A percentile compares a stretch with the other conserved stretches of the same genome.
Evolutionary conservation across 805 yeast species (phyloP).

Genomic region (Komagataella phaffii): DNA sequence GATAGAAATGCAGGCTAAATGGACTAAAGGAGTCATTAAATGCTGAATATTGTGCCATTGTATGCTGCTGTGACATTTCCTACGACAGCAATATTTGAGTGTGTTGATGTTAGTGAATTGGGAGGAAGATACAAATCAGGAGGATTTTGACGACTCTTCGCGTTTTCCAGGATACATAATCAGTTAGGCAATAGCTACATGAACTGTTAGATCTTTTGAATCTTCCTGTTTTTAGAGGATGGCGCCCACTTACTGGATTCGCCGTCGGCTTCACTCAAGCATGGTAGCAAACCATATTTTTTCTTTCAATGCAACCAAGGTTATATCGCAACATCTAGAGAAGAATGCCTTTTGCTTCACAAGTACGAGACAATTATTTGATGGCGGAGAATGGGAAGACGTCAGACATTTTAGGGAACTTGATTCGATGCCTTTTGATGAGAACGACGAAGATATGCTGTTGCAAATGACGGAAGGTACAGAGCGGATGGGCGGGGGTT

Average conservation of each 20-base stretch:
- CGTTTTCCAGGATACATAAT: background rate
- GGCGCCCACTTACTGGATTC: background rate
- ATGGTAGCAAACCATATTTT: background rate
- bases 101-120: background rate
- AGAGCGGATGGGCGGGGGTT: background rate
- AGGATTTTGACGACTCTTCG: background rate
- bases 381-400: background rate
- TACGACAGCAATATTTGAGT: background rate
- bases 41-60: background rate
- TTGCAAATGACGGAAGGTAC: background rate
- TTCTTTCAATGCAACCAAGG: background rate
- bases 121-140: background rate
- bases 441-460: background rate
- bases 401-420: background rate
- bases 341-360: background rate
- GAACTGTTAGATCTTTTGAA: background rate
- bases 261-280: background rate
- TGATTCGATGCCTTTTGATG: background rate
- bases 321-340: background rate
- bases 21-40: conserved; percentile 13
- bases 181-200: background rate
- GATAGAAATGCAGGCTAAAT: conserved; percentile 45
- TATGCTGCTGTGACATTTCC: background rate
- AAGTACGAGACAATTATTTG: background rate
- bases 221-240: background rate